Base-by-base conservation (phyloP, 208 protist species). In the Strigomonas culicis region DNA sequence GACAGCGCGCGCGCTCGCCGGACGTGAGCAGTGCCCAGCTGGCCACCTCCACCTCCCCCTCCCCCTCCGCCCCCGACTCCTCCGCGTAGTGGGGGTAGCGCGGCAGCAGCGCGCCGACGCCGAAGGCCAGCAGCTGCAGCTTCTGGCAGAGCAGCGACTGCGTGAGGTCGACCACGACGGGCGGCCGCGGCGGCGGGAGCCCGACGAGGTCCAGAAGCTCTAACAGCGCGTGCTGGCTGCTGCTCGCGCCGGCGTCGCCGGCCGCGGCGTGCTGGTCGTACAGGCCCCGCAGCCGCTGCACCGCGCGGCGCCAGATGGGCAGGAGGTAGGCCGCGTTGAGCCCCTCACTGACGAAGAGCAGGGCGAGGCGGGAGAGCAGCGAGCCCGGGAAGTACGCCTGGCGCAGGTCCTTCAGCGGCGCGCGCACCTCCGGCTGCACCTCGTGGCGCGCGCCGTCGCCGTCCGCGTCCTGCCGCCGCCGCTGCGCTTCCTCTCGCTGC, bases 71-170 rank as follows among this genome's bases (percentile, higher is more conserved):
- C 4, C 32, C 24, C 10, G 11, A 7, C 32, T 58, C 24, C 52
- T 6, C 32, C 25, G 39, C 34, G 43, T 41, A 22, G 55, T 22
- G 2, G 21, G 53, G 47, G 24, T n/a, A 7, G 22, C 69, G 60
- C 31, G 56, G 43, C 19, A 88, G 71, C 51, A 89, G 72, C 4
- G 61, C 51, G 34, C 63, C 68, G 8, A 83, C 53, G 24, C 83
- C 81, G 72, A 86, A 87, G 30, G 75, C 67, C 30, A 95, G 66
- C 6, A 92, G 59, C 70, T 91, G 86, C 46, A 95, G 56, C 64
- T 95, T 95, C 72, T 95, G 89, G n/a, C 79, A 69, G 7, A 95
- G 25, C 6, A 95, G 70, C 4, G 79, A 66, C 27, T 66, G 64
- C 2, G 39, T 57, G 1, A 90, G 44, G 60, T 90, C 79, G 19